These are phyloP conservation scores for Nemania diffusa DNA, from an alignment of 2,329 filamentous ascomycete genomes.

Conservation along the genomic window DNA sequence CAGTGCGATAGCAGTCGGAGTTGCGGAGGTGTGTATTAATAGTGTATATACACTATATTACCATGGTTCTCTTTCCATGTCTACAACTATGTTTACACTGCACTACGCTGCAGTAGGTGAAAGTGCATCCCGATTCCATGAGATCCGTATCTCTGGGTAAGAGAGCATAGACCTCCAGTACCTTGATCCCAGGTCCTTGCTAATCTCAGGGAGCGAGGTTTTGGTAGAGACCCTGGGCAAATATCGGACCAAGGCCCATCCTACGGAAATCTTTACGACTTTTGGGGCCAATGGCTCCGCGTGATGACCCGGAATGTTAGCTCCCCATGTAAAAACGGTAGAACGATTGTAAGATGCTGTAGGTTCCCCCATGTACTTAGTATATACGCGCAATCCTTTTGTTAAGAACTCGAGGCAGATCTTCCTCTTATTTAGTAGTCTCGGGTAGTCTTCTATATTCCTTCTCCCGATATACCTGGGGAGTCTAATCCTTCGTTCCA, in stretches of 20 bases:
- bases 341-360: background rate
- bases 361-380: background rate
- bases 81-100: conserved; percentile 8
- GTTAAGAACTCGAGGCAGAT: conserved; percentile 26
- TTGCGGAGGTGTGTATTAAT: background rate
- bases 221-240: conserved; percentile 28
- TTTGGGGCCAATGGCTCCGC: conserved; percentile 20
- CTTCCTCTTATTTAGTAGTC: conserved; percentile 15
- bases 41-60: background rate
- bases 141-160: conserved; percentile 19
- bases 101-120: conserved; percentile 6
- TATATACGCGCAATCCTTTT: conserved; percentile 1
- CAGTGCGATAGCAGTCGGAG: conserved; percentile 2
- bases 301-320: conserved; percentile 16
- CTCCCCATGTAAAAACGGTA: background rate
- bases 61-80: background rate
- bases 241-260: conserved; percentile 29
- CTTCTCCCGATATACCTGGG: conserved; percentile 6
- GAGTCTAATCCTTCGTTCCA: conserved; percentile 16
- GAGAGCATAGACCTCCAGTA: background rate
- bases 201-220: conserved; percentile 10
- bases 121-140: conserved; percentile 21
- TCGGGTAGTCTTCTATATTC: conserved; percentile 9
- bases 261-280: conserved; percentile 31
- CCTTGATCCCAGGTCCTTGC: conserved; percentile 13